Conservation (phyloP, 2,329 filamentous ascomycete genomes). For the Anisogramma anomala region DNA sequence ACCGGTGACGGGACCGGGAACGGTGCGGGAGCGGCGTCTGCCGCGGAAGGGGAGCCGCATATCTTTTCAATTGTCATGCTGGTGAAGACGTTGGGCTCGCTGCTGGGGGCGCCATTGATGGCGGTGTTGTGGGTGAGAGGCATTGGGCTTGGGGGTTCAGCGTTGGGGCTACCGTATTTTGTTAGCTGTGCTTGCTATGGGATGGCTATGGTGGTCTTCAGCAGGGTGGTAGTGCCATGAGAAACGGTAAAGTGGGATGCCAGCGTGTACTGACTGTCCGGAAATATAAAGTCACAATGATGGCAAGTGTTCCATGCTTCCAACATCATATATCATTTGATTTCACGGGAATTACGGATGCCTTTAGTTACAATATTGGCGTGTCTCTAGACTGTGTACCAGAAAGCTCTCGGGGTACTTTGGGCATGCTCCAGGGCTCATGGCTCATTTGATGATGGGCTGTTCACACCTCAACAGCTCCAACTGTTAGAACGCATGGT, state of each 20-base stretch:
- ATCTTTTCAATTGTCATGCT: conserved; percentile 42
- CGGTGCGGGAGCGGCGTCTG: conserved; percentile 4
- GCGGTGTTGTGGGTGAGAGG: conserved; percentile 35
- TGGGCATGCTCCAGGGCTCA: no score
- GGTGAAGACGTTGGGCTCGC: conserved; percentile 35
- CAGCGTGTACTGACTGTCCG: no score
- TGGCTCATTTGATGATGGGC: no score
- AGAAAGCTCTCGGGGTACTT: no score
- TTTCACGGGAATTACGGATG: background rate
- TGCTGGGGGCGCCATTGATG: conserved; percentile 37
- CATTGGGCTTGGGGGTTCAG: conserved; percentile 26
- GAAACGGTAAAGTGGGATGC: background rate
- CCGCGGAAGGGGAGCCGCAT: conserved; percentile 25
- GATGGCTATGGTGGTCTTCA: conserved; percentile 24
- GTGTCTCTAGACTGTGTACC: no score
- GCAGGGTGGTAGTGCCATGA: conserved; percentile 3
- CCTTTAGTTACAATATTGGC: no score
- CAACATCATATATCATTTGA: background rate
- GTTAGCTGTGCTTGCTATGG: conserved; percentile 29
- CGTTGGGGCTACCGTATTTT: conserved; percentile 30
- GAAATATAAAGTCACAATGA: no score
- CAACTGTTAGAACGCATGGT: no score
- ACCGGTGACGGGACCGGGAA: background rate
- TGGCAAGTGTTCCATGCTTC: no score
- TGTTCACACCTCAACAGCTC: no score